Base-by-base conservation (phyloP, 1,139 yeast species). In the Yamadazyma epiphylla region DNA sequence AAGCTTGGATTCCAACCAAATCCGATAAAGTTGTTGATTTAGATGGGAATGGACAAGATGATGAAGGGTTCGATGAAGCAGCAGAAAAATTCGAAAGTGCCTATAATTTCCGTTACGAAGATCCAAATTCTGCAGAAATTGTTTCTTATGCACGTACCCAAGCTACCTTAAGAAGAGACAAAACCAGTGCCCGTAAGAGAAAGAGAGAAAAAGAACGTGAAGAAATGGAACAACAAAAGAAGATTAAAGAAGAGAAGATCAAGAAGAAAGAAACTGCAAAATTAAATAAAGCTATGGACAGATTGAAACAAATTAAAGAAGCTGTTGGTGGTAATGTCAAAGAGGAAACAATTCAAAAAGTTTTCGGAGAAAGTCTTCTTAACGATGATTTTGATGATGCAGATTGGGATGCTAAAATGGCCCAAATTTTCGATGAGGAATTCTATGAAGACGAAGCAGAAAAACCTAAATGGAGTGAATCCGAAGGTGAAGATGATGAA, bases 71-170 rank as follows among this genome's bases (percentile, higher is more conserved):
- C 53, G 97, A 89, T 29, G 85, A 86, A 30, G 94, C 94, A 1
- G 96, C 83, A 3, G 98, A 94, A 45, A 67, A 77, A 46, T 88
- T 87, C 49, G 99, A 94, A 58, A 76, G 77, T 38, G 96, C 95
- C 0, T 91, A 89, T 61, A 94, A 94, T 50, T 89, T 89, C 69
- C 75, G 98, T 53, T 91, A 76, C 52, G 98, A 94, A 58, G 97
- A 91, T 48, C 87, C 95, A 10, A 79, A 78, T 43, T 74, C 96
- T 7, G 86, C 91, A 0, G 96, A 91, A 50, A 86, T 94, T 55
- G 82, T 88, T 19, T 81, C 95, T n/a, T 94, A 91, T 63, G 97
- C 98, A 4, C 87, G 99, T 72, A 84, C 74, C 41, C 96, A 88
- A 54, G 95, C 94, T 16, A 87, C 97, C 0, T 69, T 88, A 48